phyloP scores from a whole-genome alignment of 2,329 filamentous ascomycete species.

The Phaeosphaeriaceae sp. region DNA sequence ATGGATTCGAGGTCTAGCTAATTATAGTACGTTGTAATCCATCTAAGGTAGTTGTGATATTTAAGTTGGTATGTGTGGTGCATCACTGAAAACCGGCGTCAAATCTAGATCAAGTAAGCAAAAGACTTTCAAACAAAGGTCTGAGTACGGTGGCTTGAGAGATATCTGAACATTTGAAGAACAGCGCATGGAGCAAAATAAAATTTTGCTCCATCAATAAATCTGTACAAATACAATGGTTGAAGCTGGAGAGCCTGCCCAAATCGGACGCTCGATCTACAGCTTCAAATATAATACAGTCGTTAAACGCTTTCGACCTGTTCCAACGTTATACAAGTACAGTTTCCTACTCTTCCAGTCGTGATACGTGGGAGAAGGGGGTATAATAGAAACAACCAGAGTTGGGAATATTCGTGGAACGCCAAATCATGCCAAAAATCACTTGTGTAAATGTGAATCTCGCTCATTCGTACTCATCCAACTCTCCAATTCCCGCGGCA shows the following conservation, averaged over 20 bases:
- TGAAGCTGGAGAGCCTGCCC: constrained; percentile 3
- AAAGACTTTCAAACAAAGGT: too few species aligned
- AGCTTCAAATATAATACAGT: constrained; percentile 2
- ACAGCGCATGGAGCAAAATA: too few species aligned
- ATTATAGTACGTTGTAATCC: too few species aligned
- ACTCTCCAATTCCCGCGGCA: constrained; percentile 34
- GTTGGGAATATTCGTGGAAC: constrained; percentile 5
- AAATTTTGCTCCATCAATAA: too few species aligned
- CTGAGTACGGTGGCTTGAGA: too few species aligned
- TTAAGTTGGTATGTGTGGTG: too few species aligned
- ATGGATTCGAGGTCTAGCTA: too few species aligned
- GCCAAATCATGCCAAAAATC: constrained; percentile 13
- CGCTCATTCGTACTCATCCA: constrained; percentile 30
- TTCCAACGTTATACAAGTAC: neutral
- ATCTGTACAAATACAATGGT: neutral
- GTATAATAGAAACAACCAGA: constrained; percentile 8
- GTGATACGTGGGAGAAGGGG: neutral
- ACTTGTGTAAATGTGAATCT: constrained; percentile 11
- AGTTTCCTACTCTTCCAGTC: neutral
- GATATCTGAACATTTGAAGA: too few species aligned
- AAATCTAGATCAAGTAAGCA: too few species aligned
- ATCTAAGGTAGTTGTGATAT: too few species aligned
- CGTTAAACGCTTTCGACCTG: neutral
- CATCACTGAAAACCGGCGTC: too few species aligned
- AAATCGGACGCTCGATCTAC: constrained; percentile 4